phyloP scores from a whole-genome alignment of 345 rosid species.

The Geranium brycei region DNA sequence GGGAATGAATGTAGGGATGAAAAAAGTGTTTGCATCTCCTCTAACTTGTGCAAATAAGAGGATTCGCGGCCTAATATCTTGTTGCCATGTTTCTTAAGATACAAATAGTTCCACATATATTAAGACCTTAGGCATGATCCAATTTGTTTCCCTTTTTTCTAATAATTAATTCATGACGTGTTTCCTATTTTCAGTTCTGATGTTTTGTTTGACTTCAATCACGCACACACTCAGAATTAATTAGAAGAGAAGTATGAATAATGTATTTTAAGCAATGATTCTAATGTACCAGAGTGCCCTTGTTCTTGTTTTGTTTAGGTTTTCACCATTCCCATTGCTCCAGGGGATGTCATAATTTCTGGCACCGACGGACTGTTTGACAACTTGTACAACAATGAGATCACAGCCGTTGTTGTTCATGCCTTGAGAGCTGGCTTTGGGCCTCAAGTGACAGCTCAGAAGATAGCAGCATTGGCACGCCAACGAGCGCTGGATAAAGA shows the following conservation, averaged over 20 bases:
- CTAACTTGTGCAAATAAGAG: too few relatives aligned
- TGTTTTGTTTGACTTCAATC: too few relatives aligned
- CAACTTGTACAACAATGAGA: slow-evolving; percentile 89
- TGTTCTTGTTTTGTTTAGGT: slow-evolving; percentile 33
- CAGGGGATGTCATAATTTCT: slow-evolving; percentile 77
- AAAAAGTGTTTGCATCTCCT: too few relatives aligned
- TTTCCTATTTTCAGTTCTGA: too few relatives aligned
- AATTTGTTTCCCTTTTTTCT: too few relatives aligned
- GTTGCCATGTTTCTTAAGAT: too few relatives aligned
- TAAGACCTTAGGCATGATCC: too few relatives aligned
- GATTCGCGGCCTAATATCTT: too few relatives aligned
- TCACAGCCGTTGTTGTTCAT: slow-evolving; percentile 89
- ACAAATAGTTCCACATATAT: too few relatives aligned
- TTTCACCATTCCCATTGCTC: slow-evolving; percentile 71
- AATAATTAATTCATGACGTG: too few relatives aligned
- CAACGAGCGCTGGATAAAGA: slow-evolving; percentile 87
- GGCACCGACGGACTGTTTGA: slow-evolving; percentile 97
- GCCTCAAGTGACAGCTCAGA: slow-evolving; percentile 90
- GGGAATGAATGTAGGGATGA: too few relatives aligned
- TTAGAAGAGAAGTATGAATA: neutral
- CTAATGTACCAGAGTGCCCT: neutral
- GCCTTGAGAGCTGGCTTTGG: slow-evolving; percentile 79
- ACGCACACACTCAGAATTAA: neutral
- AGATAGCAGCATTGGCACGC: slow-evolving; percentile 92
- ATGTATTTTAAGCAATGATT: neutral